Conservation (phyloP, 768 basidiomycete genomes). For the Naganishia friedmannii region DNA sequence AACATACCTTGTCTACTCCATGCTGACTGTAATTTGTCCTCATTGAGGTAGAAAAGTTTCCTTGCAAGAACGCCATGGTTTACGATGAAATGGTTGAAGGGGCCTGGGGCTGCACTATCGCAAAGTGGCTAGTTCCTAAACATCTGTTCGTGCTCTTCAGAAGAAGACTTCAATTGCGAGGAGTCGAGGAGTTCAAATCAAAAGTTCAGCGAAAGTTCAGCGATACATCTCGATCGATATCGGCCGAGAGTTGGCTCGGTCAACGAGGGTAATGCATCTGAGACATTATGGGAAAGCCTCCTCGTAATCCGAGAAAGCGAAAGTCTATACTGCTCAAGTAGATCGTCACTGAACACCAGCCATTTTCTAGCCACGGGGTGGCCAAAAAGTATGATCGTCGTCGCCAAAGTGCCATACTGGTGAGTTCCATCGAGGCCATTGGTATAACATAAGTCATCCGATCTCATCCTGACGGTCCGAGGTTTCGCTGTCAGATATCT, state of each 20-base stretch:
- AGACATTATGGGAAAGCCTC: neutral
- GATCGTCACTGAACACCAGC: neutral
- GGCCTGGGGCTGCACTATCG: neutral
- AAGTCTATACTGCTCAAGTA: neutral
- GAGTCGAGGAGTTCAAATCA: too few species aligned
- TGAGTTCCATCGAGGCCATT: neutral
- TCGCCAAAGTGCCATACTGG: neutral
- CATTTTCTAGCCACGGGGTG: neutral
- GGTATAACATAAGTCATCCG: neutral
- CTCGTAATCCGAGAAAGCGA: neutral
- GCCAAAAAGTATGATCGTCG: neutral
- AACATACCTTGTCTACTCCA: conserved; percentile 63
- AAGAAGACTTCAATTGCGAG: too few species aligned
- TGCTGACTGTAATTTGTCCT: conserved; percentile 58
- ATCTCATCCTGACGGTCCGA: neutral
- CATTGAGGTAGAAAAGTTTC: conserved; percentile 56
- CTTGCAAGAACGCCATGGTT: conserved; percentile 31
- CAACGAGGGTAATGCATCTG: neutral
- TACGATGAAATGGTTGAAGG: neutral
- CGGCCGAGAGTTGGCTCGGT: too few species aligned
- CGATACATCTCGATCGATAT: too few species aligned
- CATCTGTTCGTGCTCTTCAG: too few species aligned
- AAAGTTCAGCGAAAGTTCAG: too few species aligned
- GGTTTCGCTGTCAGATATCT: neutral
- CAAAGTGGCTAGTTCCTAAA: too few species aligned